Percentiles rank a stretch among this genome's conserved stretches.
Conservation (phyloP, 768 basidiomycete species). For the Collybia mongolica region DNA sequence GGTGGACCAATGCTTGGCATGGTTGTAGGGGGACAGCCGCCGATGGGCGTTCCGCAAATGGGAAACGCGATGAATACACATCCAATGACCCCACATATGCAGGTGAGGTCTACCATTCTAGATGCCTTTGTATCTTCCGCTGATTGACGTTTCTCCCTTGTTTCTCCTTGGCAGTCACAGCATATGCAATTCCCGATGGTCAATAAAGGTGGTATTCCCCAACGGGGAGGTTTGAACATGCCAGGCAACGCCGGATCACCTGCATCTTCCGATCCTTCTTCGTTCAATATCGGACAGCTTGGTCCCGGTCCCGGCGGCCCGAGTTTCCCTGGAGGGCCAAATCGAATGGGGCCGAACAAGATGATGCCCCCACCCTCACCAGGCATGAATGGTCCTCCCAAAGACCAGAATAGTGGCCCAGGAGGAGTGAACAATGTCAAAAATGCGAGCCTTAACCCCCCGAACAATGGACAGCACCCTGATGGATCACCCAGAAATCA, state of each 20-base stretch:
- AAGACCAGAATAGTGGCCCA: conserved; percentile 23
- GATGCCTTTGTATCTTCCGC: background rate
- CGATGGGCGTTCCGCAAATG: conserved; percentile 21
- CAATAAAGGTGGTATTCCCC: conserved; percentile 22
- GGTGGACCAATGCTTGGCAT: conserved; percentile 21
- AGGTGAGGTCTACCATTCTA: conserved; percentile 19
- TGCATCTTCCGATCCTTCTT: conserved; percentile 36
- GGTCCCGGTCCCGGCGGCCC: conserved; percentile 29
- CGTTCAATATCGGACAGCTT: conserved; percentile 33
- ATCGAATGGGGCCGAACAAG: conserved; percentile 29
- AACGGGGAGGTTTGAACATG: conserved; percentile 26
- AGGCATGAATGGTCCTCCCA: conserved; percentile 29
- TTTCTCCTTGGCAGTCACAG: conserved; percentile 13
- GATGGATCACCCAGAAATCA: conserved; percentile 44
- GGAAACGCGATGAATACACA: conserved; percentile 17
- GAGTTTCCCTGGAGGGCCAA: conserved; percentile 26
- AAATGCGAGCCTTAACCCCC: conserved; percentile 28
- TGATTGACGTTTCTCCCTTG: background rate
- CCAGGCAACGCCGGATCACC: conserved; percentile 42
- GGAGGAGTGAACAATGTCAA: conserved; percentile 23
- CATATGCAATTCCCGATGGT: conserved; percentile 13
- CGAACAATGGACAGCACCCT: conserved; percentile 26
- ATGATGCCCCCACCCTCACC: conserved; percentile 60
- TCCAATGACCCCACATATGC: conserved; percentile 35
- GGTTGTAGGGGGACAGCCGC: conserved; percentile 20